Percentiles rank a stretch among this genome's conserved stretches.
phyloP scores from a whole-genome alignment of 2,329 filamentous ascomycete genomes.

The Diplocarpon mali region DNA sequence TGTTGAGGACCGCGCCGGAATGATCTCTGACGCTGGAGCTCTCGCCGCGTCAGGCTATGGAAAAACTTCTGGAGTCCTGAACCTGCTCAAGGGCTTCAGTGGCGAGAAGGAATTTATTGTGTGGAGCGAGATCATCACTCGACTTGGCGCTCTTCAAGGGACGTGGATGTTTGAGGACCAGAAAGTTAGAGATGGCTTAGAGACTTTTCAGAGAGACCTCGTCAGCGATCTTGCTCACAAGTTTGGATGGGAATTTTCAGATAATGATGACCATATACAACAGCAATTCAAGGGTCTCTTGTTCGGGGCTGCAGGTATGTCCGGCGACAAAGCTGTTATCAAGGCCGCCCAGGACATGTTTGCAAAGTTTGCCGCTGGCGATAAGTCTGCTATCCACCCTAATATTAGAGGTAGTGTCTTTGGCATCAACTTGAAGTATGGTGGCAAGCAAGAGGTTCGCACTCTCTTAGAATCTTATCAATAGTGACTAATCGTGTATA shows the following conservation, averaged over 20 bases:
- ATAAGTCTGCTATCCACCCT: slow-evolving; percentile 74
- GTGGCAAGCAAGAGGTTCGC: slow-evolving; percentile 67
- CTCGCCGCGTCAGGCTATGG: slow-evolving; percentile 85
- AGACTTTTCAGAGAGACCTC: slow-evolving; percentile 72
- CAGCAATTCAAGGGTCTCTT: slow-evolving; percentile 92
- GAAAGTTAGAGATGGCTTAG: slow-evolving; percentile 61
- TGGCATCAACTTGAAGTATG: slow-evolving; percentile 71
- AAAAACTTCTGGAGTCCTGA: slow-evolving; percentile 81
- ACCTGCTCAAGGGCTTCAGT: slow-evolving; percentile 76
- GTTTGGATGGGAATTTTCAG: slow-evolving; percentile 78
- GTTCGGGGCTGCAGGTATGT: slow-evolving; percentile 72
- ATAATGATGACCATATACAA: slow-evolving; percentile 75
- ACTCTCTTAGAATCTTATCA: neutral
- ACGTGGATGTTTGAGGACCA: slow-evolving; percentile 86
- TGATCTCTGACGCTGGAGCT: slow-evolving; percentile 88
- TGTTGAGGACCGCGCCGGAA: slow-evolving; percentile 85
- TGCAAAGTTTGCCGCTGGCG: slow-evolving; percentile 67
- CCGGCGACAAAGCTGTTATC: slow-evolving; percentile 69
- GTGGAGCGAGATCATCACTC: slow-evolving; percentile 82
- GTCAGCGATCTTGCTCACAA: slow-evolving; percentile 72
- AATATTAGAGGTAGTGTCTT: slow-evolving; percentile 86
- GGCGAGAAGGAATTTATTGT: slow-evolving; percentile 83
- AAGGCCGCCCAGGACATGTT: slow-evolving; percentile 85
- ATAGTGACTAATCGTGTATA: slow-evolving; percentile 25
- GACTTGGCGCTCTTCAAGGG: slow-evolving; percentile 65